Evolutionary conservation across 345 rosid species (phyloP).

Genomic region (Salix koriyanagi): DNA sequence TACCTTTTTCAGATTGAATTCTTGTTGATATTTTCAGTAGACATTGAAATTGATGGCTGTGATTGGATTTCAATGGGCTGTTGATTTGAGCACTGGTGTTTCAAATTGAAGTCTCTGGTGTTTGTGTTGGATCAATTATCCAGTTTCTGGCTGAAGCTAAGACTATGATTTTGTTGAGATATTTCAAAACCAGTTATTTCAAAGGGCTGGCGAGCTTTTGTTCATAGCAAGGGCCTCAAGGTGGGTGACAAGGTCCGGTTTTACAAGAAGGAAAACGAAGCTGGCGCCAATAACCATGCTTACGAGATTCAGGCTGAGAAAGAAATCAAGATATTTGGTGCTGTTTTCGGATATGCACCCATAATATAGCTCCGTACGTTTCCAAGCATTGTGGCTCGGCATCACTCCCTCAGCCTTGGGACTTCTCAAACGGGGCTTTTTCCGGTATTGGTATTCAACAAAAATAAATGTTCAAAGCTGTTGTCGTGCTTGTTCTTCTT

Average conservation of each 20-base stretch:
- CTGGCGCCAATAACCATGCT: not conserved
- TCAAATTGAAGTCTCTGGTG: not conserved
- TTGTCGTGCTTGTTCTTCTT: too few species aligned
- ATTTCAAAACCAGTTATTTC: not conserved
- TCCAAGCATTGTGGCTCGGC: too few species aligned
- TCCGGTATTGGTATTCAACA: too few species aligned
- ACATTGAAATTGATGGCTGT: not conserved
- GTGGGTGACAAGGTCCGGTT: not conserved
- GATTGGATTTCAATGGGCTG: not conserved
- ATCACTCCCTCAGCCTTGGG: too few species aligned
- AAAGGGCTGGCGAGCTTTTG: not conserved
- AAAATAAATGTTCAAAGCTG: too few species aligned
- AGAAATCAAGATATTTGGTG: not conserved
- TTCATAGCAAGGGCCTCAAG: not conserved
- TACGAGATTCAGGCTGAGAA: not conserved
- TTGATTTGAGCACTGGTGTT: not conserved
- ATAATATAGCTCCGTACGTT: too few species aligned
- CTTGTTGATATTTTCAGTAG: conserved; percentile 9
- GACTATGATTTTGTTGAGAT: too few species aligned
- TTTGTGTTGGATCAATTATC: not conserved
- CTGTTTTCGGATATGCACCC: not conserved
- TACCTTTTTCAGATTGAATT: not conserved
- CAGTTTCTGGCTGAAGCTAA: too few species aligned
- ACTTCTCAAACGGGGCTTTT: too few species aligned
- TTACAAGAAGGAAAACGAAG: not conserved